A percentile compares a stretch with the other conserved stretches of the same genome.
phyloP scores from a whole-genome alignment of 2,329 filamentous ascomycete species.

The Curvularia sp. region DNA sequence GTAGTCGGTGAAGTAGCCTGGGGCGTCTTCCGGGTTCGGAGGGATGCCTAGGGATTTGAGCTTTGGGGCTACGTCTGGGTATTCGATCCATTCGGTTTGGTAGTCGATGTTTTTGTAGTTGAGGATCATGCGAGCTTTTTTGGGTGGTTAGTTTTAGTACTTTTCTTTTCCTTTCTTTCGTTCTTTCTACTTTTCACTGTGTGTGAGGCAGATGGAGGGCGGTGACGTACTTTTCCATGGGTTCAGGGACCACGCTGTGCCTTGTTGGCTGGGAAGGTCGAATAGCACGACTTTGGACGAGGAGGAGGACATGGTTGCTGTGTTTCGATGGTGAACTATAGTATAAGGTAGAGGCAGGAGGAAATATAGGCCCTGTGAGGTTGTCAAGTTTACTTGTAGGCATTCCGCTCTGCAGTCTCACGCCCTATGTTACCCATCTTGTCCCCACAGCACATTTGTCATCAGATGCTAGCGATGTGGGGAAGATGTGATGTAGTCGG shows the following conservation, averaged over 20 bases:
- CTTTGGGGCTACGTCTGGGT: constrained; percentile 67
- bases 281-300: constrained; percentile 62
- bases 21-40: constrained; percentile 52
- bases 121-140: constrained; percentile 68
- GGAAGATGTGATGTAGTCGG: neutral
- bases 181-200: no score
- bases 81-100: constrained; percentile 73
- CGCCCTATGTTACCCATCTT: constrained; percentile 1
- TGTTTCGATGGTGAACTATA: neutral
- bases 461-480: constrained; percentile 10
- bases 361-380: neutral
- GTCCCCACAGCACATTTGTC: constrained; percentile 11
- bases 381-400: neutral
- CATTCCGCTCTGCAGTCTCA: neutral
- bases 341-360: neutral
- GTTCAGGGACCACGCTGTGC: constrained; percentile 69
- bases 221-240: constrained; percentile 70
- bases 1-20: constrained; percentile 54
- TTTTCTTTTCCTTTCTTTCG: neutral
- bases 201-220: no score
- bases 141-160: constrained; percentile 1
- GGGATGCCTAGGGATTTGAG: constrained; percentile 57
- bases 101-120: constrained; percentile 75
- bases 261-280: constrained; percentile 66
- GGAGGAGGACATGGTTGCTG: constrained; percentile 29